phyloP scores from a whole-genome alignment of 352 stramenopile species.

The Phytophthora tentaculata region DNA sequence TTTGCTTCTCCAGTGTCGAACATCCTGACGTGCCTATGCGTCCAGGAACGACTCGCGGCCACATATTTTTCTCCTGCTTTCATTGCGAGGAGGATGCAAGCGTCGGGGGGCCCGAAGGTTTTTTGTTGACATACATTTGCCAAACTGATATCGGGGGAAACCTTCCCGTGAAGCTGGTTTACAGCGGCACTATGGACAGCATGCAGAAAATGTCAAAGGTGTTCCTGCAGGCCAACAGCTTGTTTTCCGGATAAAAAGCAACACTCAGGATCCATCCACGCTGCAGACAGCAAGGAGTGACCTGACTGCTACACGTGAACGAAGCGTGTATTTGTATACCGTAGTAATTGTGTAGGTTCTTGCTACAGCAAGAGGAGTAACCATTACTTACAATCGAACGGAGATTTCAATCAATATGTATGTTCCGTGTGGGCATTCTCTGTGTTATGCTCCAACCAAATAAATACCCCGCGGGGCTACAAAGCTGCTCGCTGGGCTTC shows the following conservation, averaged over 20 bases:
- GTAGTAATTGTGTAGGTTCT: constrained; percentile 9
- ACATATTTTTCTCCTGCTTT: constrained; percentile 53
- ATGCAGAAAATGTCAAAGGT: constrained; percentile 67
- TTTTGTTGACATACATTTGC: constrained; percentile 56
- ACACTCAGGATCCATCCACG: neutral
- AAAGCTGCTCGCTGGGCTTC: constrained; percentile 9
- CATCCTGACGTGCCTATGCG: constrained; percentile 47
- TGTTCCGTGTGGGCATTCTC: constrained; percentile 5
- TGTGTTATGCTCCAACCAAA: constrained; percentile 16
- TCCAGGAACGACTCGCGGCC: constrained; percentile 39
- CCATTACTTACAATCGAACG: neutral
- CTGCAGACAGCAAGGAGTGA: neutral
- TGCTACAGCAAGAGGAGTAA: neutral
- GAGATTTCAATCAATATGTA: constrained; percentile 13
- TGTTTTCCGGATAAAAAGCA: constrained; percentile 38
- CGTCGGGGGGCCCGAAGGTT: constrained; percentile 35
- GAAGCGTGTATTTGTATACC: constrained; percentile 4
- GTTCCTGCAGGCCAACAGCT: constrained; percentile 47
- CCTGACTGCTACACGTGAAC: constrained; percentile 1
- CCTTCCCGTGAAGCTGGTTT: constrained; percentile 54
- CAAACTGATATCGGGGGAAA: constrained; percentile 61
- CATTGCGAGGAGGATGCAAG: constrained; percentile 40
- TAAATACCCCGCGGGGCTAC: constrained; percentile 29
- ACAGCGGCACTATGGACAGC: constrained; percentile 67
- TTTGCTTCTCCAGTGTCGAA: constrained; percentile 52